Conservation (phyloP, 202 grass and related monocot species). For the Panicum virgatum region DNA sequence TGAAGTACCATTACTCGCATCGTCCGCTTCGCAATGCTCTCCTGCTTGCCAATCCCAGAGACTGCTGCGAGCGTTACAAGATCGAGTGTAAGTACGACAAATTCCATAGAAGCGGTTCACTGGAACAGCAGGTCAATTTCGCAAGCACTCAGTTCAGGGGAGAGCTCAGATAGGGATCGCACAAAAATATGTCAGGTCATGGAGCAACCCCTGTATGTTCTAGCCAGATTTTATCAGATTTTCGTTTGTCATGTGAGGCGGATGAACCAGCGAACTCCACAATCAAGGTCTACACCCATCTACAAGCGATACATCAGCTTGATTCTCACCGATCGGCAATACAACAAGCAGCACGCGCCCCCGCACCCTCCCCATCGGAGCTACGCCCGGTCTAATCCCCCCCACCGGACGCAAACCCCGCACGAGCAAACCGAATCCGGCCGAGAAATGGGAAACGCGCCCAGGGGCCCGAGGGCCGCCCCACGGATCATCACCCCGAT, state of each 20-base stretch:
- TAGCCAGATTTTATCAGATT: not conserved
- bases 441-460: not conserved
- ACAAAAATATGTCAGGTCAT: not conserved
- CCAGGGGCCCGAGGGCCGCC: not conserved
- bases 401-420: not conserved
- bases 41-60: constrained; percentile 53
- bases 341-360: not conserved
- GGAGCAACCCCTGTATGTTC: not conserved
- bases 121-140: not conserved
- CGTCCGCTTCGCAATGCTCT: constrained; percentile 19
- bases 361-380: not conserved
- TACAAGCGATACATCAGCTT: not conserved
- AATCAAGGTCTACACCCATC: not conserved
- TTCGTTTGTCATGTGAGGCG: not conserved
- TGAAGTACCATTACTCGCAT: constrained; percentile 32
- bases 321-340: not conserved
- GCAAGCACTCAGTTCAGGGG: not conserved
- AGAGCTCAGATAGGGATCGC: not conserved
- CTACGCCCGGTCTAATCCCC: not conserved
- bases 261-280: not conserved
- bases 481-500: constrained; percentile 9
- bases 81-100: not conserved
- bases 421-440: not conserved
- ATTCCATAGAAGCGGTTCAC: not conserved
- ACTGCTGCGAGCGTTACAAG: constrained; percentile 17